Evolutionary conservation across 139 green algal genomes (phyloP).

Genomic region (Dunaliella sp.): DNA sequence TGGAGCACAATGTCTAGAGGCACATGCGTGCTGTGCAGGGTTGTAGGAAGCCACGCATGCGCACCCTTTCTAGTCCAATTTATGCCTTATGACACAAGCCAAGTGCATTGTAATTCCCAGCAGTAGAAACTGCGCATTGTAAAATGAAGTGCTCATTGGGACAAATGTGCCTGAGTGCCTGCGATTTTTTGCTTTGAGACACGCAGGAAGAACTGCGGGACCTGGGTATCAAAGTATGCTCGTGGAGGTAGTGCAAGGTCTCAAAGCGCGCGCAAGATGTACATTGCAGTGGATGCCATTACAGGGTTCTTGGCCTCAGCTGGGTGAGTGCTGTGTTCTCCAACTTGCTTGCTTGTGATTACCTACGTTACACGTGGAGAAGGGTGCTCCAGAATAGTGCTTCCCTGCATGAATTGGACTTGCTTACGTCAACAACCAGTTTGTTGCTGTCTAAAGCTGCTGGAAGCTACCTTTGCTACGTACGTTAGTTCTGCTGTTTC

Average conservation of each 20-base stretch:
- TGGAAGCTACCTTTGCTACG: background rate
- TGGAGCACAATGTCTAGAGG: too few species aligned
- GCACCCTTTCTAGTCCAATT: too few species aligned
- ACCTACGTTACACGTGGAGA: background rate
- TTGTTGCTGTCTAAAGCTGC: background rate
- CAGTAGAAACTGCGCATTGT: too few species aligned
- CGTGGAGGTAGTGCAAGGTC: conserved; percentile 44
- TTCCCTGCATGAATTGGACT: background rate
- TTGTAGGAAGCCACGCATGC: too few species aligned
- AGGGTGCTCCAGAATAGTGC: background rate
- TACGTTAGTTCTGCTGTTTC: background rate
- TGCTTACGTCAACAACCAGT: background rate
- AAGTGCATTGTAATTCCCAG: too few species aligned
- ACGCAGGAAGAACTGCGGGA: conserved; percentile 18
- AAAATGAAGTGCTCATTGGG: too few species aligned
- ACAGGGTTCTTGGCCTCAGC: conserved; percentile 42
- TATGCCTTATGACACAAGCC: too few species aligned
- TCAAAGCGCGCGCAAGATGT: conserved; percentile 43
- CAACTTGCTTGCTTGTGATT: background rate
- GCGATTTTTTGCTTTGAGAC: too few species aligned
- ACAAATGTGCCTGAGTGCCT: too few species aligned
- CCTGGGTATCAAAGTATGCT: conserved; percentile 57
- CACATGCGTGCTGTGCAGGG: too few species aligned
- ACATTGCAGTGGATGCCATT: conserved; percentile 51
- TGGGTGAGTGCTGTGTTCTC: conserved; percentile 20